phyloP scores from a whole-genome alignment of 352 stramenopile genomes.

The Globisporangium cylindrosporum region DNA sequence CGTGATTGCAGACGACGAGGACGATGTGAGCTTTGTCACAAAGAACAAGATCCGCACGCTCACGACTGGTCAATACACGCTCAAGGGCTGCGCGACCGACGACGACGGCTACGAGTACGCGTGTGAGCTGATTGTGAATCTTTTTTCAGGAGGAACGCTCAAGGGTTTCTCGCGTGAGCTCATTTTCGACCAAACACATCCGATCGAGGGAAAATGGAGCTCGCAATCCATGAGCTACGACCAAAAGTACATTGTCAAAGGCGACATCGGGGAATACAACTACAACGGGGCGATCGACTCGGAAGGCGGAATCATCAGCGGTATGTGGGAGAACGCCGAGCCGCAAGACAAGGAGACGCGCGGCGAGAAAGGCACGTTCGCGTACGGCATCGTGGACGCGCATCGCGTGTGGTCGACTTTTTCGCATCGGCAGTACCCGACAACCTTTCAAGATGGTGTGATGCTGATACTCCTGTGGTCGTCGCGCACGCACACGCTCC shows the following conservation, averaged over 20 bases:
- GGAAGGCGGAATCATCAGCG: slow-evolving; percentile 42
- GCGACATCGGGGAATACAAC: slow-evolving; percentile 52
- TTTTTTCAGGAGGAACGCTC: slow-evolving; percentile 35
- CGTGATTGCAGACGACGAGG: slow-evolving; percentile 24
- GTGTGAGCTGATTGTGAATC: slow-evolving; percentile 48
- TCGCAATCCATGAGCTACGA: slow-evolving; percentile 33
- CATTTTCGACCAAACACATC: slow-evolving; percentile 51
- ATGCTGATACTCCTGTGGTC: slow-evolving; percentile 48
- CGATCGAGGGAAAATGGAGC: slow-evolving; percentile 42
- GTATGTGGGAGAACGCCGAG: slow-evolving; percentile 50
- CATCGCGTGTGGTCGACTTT: slow-evolving; percentile 41
- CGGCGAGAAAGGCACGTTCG: slow-evolving; percentile 61
- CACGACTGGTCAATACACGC: slow-evolving; percentile 49
- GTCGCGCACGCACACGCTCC: slow-evolving; percentile 35
- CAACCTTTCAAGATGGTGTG: slow-evolving; percentile 34
- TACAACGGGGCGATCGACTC: slow-evolving; percentile 38
- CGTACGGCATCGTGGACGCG: slow-evolving; percentile 39
- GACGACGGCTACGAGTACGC: slow-evolving; percentile 73
- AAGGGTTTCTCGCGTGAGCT: slow-evolving; percentile 43
- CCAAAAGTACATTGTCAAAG: slow-evolving; percentile 61
- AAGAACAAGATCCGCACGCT: slow-evolving; percentile 29
- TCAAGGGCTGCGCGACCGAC: slow-evolving; percentile 62
- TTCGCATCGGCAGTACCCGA: slow-evolving; percentile 47
- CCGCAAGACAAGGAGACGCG: slow-evolving; percentile 20
- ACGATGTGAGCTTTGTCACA: slow-evolving; percentile 6